A percentile compares a stretch with the other conserved stretches of the same genome.
Evolutionary conservation across 768 basidiomycete genomes (phyloP).

Genomic region (Coprinellus aureogranulatus): DNA sequence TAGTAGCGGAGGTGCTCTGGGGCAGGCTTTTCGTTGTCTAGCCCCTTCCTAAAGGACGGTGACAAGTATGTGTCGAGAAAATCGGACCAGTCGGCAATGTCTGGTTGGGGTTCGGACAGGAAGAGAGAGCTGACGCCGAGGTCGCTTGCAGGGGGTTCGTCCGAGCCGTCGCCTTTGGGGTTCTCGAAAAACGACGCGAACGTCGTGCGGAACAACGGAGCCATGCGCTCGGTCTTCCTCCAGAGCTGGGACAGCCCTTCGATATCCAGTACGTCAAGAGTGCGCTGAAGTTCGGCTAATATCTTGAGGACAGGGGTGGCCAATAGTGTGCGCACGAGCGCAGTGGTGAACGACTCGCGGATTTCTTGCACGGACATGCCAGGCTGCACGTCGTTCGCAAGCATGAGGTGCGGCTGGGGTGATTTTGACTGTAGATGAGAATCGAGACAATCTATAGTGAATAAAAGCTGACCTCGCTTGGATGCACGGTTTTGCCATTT

Average conservation of each 20-base stretch:
- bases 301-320: constrained; percentile 50
- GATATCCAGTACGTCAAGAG: constrained; percentile 80
- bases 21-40: constrained; percentile 37
- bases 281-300: constrained; percentile 64
- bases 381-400: constrained; percentile 18
- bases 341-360: constrained; percentile 49
- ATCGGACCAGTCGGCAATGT: constrained; percentile 58
- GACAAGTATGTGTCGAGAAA: constrained; percentile 58
- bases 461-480: constrained; percentile 40
- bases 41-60: constrained; percentile 22
- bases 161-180: constrained; percentile 5
- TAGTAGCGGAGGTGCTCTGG: constrained; percentile 56
- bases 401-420: constrained; percentile 26
- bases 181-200: constrained; percentile 21
- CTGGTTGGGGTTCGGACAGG: constrained; percentile 46
- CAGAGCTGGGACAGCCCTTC: constrained; percentile 67
- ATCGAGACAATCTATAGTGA: background rate
- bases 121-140: constrained; percentile 32
- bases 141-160: constrained; percentile 22
- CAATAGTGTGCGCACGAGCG: constrained; percentile 49
- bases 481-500: constrained; percentile 55
- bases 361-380: constrained; percentile 25
- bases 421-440: background rate
- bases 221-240: constrained; percentile 26
- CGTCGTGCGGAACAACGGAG: constrained; percentile 20